phyloP scores from a whole-genome alignment of 2,329 filamentous ascomycete species.

The Arthrobotrys pseudoclavata region DNA sequence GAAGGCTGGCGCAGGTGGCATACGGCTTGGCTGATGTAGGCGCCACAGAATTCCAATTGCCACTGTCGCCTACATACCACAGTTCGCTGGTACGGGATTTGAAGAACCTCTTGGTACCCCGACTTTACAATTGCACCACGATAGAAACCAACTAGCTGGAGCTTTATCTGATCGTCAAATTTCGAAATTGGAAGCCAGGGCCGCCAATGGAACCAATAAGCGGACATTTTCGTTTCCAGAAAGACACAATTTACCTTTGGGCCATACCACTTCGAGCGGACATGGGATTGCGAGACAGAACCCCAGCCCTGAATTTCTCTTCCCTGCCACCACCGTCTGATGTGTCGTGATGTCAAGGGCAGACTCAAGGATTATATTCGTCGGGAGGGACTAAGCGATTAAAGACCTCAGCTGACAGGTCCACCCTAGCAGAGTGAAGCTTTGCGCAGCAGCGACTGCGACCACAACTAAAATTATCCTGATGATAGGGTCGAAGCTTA shows the following conservation, averaged over 20 bases:
- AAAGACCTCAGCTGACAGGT: slow-evolving; percentile 19
- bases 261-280: slow-evolving; percentile 33
- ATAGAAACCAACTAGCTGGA: not conserved
- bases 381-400: slow-evolving; percentile 27
- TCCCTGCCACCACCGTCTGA: slow-evolving; percentile 27
- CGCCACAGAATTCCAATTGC: slow-evolving; percentile 13
- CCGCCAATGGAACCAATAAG: slow-evolving; percentile 20
- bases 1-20: not conserved
- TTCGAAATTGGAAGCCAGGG: slow-evolving; percentile 10
- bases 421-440: not conserved
- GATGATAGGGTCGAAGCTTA: slow-evolving; percentile 9
- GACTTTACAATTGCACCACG: not conserved
- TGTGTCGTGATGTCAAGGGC: slow-evolving; percentile 30
- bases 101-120: not conserved
- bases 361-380: slow-evolving; percentile 17
- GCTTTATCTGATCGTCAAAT: not conserved
- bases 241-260: slow-evolving; percentile 12
- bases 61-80: not conserved
- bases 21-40: not conserved
- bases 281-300: slow-evolving; percentile 25
- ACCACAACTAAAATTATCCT: slow-evolving; percentile 28
- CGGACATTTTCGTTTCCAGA: not conserved
- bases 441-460: slow-evolving; percentile 26
- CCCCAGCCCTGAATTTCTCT: slow-evolving; percentile 26
- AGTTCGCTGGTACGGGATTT: not conserved